Conservation (phyloP, 2,329 filamentous ascomycete species). For the Coleophoma crateriformis region DNA sequence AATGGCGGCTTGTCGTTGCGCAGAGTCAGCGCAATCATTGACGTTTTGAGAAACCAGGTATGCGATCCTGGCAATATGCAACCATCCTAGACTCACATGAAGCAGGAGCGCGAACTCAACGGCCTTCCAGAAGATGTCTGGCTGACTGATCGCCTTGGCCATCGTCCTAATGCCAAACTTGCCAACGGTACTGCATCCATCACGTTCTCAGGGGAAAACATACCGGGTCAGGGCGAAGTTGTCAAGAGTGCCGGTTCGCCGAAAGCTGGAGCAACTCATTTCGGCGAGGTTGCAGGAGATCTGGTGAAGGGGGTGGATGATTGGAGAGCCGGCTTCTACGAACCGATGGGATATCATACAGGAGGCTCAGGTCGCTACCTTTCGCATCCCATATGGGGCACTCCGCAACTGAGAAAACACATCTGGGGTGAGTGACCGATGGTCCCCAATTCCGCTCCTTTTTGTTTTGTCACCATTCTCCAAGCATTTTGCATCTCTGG, state of each 20-base stretch:
- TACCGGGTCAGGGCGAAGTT: constrained; percentile 29
- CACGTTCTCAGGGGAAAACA: constrained; percentile 45
- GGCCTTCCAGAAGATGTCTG: constrained; percentile 51
- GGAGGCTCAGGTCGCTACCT: constrained; percentile 41
- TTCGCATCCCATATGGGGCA: constrained; percentile 44
- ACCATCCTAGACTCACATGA: no score
- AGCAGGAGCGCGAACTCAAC: constrained; percentile 33
- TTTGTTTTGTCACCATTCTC: no score
- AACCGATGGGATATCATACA: constrained; percentile 55
- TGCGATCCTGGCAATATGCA: no score
- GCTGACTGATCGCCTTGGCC: constrained; percentile 46
- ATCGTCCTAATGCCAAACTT: constrained; percentile 39
- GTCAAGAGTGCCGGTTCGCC: constrained; percentile 5
- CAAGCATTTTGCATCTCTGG: no score
- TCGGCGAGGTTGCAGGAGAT: constrained; percentile 7
- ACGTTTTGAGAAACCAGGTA: constrained; percentile 41
- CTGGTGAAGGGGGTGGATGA: constrained; percentile 38
- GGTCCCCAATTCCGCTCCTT: no score
- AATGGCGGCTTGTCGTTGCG: constrained; percentile 38
- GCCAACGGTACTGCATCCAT: constrained; percentile 46
- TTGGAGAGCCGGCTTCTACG: constrained; percentile 45
- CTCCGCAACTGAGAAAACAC: constrained; percentile 38
- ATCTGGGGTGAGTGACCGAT: constrained; percentile 34
- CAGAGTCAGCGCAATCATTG: constrained; percentile 45
- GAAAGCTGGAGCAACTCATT: constrained; percentile 15